Evolutionary conservation across 129 eudicot species (phyloP), one percentile per base, ranked within the genome.

Genomic region (Saussurea involucrata): DNA sequence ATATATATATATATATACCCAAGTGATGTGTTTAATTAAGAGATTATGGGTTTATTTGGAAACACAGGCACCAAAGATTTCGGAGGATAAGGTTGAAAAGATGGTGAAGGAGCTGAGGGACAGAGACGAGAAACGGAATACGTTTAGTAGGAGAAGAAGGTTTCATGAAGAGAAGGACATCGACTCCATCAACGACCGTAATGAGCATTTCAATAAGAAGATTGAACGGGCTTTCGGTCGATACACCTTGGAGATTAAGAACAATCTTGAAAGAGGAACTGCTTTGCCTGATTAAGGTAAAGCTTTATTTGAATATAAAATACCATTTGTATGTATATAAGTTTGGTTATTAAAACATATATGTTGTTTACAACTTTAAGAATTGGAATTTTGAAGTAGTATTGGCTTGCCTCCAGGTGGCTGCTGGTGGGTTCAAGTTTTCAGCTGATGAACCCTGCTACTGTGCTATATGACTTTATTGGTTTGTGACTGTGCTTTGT

Each of bases 241-340:
- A 84, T 92, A 95, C 83, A 95, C 99, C 2, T 78, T 91, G 9
- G 99, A 95, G 89, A 95, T 95, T 80, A 95, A 89, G 88, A 95
- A 95, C 89, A 95, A 95, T 67, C 96, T 95, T 6, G 99, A 95
- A 77, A 92, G 99, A 77, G 99, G 99, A 85, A 95, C 99, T 82
- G 99, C 99, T 34, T 88, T 95, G 81, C 99, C 99, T 8, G 99
- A 95, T 74, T 95, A 53, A 53, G 61, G 22, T 53, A n/a, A 53
- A 53, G 9, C 5, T 53, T n/a, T 17, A 4, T 53, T 10, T 46
- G 10, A 5, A 46, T 46, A 15, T 40, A 40, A 15, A 15, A 10
- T 0, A 15, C 22, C 6, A 53, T 17, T n/a, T 53, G 61, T 53
- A 53, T 53, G 61, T 53, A 17, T 53, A 53, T 46, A 46, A 46